phyloP scores from a whole-genome alignment of 805 yeast genomes.

The Metschnikowia henanensis region DNA sequence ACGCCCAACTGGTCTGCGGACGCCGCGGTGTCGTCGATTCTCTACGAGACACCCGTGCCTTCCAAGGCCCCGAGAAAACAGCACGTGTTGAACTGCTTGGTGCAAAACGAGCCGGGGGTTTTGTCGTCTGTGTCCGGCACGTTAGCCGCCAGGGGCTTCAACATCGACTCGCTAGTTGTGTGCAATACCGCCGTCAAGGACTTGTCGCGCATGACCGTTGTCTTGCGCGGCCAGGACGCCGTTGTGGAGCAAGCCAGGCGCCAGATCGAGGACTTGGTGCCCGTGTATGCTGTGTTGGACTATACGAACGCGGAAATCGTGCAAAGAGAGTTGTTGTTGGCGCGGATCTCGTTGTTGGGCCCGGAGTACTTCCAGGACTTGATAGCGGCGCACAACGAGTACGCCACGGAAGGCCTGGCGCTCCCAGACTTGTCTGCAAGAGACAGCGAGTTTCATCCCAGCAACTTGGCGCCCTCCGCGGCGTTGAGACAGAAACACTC shows the following conservation, averaged over 20 bases:
- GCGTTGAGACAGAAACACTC: conserved; percentile 91
- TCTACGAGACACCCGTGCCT: conserved; percentile 85
- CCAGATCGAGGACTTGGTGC: conserved; percentile 96
- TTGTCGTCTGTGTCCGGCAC: conserved; percentile 91
- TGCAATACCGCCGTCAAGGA: conserved; percentile 96
- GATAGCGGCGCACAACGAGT: conserved; percentile 75
- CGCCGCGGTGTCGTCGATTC: conserved; percentile 92
- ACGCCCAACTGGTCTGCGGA: conserved; percentile 96
- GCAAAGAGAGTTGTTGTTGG: conserved; percentile 86
- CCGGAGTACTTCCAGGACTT: conserved; percentile 98
- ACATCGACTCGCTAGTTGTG: conserved; percentile 95
- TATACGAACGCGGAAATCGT: conserved; percentile 89
- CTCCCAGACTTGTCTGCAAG: conserved; percentile 44
- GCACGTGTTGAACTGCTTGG: conserved; percentile 94
- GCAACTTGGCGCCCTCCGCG: conserved; percentile 84
- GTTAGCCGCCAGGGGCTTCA: conserved; percentile 97
- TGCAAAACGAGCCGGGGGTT: conserved; percentile 99
- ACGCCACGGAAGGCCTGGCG: conserved; percentile 37
- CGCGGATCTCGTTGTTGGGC: conserved; percentile 90
- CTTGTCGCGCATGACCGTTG: conserved; percentile 95
- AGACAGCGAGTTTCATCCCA: conserved; percentile 73
- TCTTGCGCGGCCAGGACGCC: conserved; percentile 90
- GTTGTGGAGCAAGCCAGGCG: conserved; percentile 97
- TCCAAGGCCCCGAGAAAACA: conserved; percentile 64
- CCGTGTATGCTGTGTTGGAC: conserved; percentile 96